These are phyloP conservation scores for Aspergillus saccharolyticus DNA, from an alignment of 495 filamentous ascomycete species.

Conservation along the genomic window DNA sequence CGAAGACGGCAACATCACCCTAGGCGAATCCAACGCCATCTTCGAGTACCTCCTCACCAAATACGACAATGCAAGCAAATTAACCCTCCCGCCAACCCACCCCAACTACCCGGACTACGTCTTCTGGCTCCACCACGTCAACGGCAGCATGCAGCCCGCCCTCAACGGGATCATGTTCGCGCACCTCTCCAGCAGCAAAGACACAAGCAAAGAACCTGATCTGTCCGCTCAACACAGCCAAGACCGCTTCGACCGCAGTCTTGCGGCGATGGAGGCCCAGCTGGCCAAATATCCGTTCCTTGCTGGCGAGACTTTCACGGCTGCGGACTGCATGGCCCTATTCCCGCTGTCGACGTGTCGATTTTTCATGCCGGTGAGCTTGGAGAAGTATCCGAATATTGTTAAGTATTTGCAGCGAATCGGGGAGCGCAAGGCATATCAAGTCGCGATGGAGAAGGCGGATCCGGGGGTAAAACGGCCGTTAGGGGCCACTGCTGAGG, in stretches of 20 bases:
- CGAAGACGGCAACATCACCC: constrained; percentile 40
- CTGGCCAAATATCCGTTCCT: constrained; percentile 41
- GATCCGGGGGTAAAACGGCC: constrained; percentile 35
- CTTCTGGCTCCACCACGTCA: constrained; percentile 56
- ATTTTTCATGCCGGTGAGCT: constrained; percentile 34
- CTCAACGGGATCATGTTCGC: constrained; percentile 16
- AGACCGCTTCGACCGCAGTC: constrained; percentile 18
- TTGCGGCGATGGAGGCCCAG: constrained; percentile 36
- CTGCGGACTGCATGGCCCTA: constrained; percentile 55
- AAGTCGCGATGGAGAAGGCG: constrained; percentile 39
- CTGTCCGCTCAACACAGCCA: constrained; percentile 6
- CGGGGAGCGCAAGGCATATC: constrained; percentile 36
- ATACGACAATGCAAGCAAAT: constrained; percentile 34
- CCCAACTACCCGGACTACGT: constrained; percentile 49
- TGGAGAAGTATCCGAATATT: constrained; percentile 39
- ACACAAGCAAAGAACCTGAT: too few relatives aligned
- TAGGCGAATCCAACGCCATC: constrained; percentile 49
- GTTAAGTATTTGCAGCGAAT: constrained; percentile 43
- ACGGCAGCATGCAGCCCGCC: constrained; percentile 42
- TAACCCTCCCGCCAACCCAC: constrained; percentile 36
- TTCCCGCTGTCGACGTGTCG: constrained; percentile 49
- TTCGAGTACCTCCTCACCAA: constrained; percentile 50
- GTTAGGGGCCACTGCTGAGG: constrained; percentile 6
- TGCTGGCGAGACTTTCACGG: constrained; percentile 53
- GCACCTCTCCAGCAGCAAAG: too few relatives aligned